phyloP scores from a whole-genome alignment of 2,329 filamentous ascomycete genomes.

The Huntiella moniliformis region DNA sequence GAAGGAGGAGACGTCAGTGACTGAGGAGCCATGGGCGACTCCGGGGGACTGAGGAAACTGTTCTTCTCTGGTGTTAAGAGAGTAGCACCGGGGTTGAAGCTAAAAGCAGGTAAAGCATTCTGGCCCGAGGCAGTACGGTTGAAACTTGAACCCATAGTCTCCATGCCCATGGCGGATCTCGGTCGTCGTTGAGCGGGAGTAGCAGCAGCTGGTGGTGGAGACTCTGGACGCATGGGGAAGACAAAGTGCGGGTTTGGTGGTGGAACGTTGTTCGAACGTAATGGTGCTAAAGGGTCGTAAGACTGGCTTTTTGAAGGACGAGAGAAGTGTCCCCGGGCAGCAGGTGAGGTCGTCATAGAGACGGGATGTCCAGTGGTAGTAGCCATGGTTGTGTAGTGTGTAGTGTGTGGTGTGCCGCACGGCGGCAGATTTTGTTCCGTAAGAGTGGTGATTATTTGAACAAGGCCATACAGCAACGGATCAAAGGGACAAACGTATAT shows the following conservation, averaged over 20 bases:
- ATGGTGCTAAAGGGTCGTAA: conserved; percentile 7
- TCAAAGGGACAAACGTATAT: neutral
- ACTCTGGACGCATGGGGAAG: conserved; percentile 34
- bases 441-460: neutral
- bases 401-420: conserved; percentile 4
- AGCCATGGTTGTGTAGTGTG: conserved; percentile 7
- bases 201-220: conserved; percentile 26
- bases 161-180: conserved; percentile 32
- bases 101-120: conserved; percentile 33
- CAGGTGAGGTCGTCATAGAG: neutral
- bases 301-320: conserved; percentile 11
- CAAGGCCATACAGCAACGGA: neutral
- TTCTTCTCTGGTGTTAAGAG: conserved; percentile 18
- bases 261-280: conserved; percentile 16
- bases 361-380: conserved; percentile 1
- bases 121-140: conserved; percentile 6
- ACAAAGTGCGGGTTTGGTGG: conserved; percentile 46
- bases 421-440: conserved; percentile 5
- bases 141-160: conserved; percentile 15
- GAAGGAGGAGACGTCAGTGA: conserved; percentile 23
- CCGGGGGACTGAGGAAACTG: conserved; percentile 32
- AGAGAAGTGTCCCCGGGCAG: neutral
- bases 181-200: conserved; percentile 28
- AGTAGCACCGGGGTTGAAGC: conserved; percentile 32
- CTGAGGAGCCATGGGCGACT: conserved; percentile 29